Conservation (phyloP, 495 filamentous ascomycete species). For the Xylaria nigripes region DNA sequence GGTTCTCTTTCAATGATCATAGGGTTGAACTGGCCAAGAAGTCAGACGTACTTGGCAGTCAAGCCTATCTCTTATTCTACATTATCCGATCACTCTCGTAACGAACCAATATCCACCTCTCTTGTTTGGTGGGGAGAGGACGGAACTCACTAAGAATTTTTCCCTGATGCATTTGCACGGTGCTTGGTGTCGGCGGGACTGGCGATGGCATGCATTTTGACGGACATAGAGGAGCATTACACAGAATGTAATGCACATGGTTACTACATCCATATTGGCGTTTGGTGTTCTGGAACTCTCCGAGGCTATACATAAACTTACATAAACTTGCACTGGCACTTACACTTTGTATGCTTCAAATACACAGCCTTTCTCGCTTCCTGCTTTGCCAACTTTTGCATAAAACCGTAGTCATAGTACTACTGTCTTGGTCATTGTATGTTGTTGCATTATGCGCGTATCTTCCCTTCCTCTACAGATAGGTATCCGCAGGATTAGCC, state of each 20-base stretch:
- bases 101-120: not conserved
- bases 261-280: not conserved
- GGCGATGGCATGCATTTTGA: constrained; percentile 10
- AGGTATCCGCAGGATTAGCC: too few species aligned
- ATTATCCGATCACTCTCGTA: constrained; percentile 56
- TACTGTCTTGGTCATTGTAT: too few species aligned
- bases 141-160: not conserved
- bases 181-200: constrained; percentile 8
- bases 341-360: not conserved
- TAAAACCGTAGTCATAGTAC: not conserved
- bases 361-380: not conserved
- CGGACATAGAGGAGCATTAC: constrained; percentile 18
- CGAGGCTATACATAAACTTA: not conserved
- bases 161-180: constrained; percentile 23
- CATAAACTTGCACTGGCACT: too few species aligned
- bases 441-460: too few species aligned
- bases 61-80: constrained; percentile 87
- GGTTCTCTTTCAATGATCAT: constrained; percentile 89
- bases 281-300: not conserved
- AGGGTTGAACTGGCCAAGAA: constrained; percentile 72
- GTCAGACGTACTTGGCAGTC: constrained; percentile 67
- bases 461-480: too few species aligned
- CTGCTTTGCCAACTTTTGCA: not conserved
- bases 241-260: not conserved
- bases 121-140: not conserved